Base-by-base conservation (phyloP, 306 rosid genomes). In the Rosa persica region DNA sequence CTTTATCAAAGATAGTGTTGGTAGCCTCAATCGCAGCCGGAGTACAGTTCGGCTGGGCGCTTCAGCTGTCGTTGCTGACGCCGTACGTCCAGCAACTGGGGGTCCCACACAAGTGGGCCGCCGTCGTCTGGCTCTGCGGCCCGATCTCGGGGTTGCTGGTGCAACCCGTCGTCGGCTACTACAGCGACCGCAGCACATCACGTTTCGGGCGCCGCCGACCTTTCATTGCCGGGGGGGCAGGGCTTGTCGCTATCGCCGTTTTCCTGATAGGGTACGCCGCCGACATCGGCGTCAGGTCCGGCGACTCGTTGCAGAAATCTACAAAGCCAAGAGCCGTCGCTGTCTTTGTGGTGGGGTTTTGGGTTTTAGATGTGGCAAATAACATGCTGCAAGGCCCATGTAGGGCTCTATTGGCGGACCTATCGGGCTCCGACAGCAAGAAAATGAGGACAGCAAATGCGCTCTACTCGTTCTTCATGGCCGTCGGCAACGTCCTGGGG, bases 71-170 rank as follows among this genome's bases (percentile, higher is more conserved):
- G 0, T 76, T 93, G 0, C 58, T 93, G 12, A 93, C 97, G 10
- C 98, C 98, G 0, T 93, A 93, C 66, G 92, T 93, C 1, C 98
- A 91, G 69, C 86, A 86, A 0, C 88, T 91, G 0, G 97, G 98
- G 0, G 86, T 91, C 11, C 87, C 95, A 0, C 98, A 91, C 70
- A 81, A 79, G 0, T 91, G 91, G 90, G 85, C 97, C 12, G 65
- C 97, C 11, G 86, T 85, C 80, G 88, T 93, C 60, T 93, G 98
- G 98, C 93, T 93, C 20, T 93, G 98, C 22, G 97, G 98, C 3
- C 98, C 98, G 19, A 74, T 93, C 25, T 91, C 95, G 4, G 98
- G 98, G 4, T 48, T 93, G 80, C 38, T 93, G 0, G 97, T 93
- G 8, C 98, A 93, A 62, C 98, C 98, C 15, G 61, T 85, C 3